phyloP scores from a whole-genome alignment of 1,139 yeast species.

The Debaryomyces robertsiae region DNA sequence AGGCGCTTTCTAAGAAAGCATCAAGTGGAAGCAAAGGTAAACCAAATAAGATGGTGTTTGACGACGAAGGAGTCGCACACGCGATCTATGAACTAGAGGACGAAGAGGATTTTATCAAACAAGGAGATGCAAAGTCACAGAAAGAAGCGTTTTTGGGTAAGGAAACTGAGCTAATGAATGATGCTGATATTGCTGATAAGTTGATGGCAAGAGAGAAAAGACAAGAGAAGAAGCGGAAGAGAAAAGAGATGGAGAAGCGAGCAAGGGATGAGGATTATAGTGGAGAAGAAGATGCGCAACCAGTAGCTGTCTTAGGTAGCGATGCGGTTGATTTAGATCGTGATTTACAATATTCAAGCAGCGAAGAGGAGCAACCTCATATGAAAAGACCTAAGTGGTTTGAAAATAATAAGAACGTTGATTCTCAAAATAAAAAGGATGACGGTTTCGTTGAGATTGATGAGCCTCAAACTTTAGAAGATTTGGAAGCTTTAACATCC shows the following conservation, averaged over 20 bases:
- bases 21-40: slow-evolving; percentile 65
- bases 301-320: slow-evolving; percentile 27
- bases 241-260: slow-evolving; percentile 74
- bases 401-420: slow-evolving; percentile 26
- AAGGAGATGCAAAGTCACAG: slow-evolving; percentile 74
- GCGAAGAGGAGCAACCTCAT: slow-evolving; percentile 37
- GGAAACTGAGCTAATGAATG: slow-evolving; percentile 70
- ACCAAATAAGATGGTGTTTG: slow-evolving; percentile 81
- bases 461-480: slow-evolving; percentile 89
- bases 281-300: slow-evolving; percentile 34
- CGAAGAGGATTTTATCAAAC: slow-evolving; percentile 79
- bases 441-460: slow-evolving; percentile 66
- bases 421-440: slow-evolving; percentile 23
- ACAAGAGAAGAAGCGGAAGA: slow-evolving; percentile 84
- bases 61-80: slow-evolving; percentile 92
- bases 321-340: slow-evolving; percentile 44
- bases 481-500: slow-evolving; percentile 87
- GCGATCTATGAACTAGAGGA: slow-evolving; percentile 88
- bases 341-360: slow-evolving; percentile 44
- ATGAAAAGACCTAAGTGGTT: slow-evolving; percentile 68
- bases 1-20: slow-evolving; percentile 83
- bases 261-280: slow-evolving; percentile 46
- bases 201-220: slow-evolving; percentile 77
- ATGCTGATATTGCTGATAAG: slow-evolving; percentile 78
- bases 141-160: slow-evolving; percentile 64